These are phyloP conservation scores for Ophiostoma novo-ulmi DNA, from an alignment of 2,329 filamentous ascomycete species.

Conservation along the genomic window DNA sequence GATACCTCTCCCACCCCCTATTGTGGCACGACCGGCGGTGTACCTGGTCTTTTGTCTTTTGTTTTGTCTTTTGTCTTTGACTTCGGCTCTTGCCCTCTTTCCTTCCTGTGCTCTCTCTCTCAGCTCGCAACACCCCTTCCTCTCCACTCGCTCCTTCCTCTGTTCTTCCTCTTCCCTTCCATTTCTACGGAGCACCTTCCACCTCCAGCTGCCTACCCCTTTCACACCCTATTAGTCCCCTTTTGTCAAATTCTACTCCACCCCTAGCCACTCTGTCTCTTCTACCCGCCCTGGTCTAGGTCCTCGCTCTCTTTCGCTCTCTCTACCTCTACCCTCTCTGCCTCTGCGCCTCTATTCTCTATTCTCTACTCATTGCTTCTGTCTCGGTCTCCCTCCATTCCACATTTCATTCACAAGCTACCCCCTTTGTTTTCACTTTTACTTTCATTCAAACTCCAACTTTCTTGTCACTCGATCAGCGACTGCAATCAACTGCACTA, in stretches of 20 bases:
- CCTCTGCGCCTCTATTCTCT: slow-evolving; percentile 1
- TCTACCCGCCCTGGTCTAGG: slow-evolving; percentile 6
- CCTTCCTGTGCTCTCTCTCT: slow-evolving; percentile 2
- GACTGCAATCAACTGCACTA: neutral
- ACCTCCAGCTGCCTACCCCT: slow-evolving; percentile 4
- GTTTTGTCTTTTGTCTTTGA: too few species aligned
- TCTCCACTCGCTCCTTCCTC: slow-evolving; percentile 18
- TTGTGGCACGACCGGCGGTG: slow-evolving; percentile 24
- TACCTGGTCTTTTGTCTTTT: slow-evolving; percentile 9
- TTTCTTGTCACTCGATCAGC: neutral
- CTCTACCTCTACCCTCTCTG: neutral
- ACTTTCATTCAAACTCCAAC: neutral
- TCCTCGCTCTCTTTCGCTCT: slow-evolving; percentile 15
- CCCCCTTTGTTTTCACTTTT: neutral
- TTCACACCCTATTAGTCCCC: slow-evolving; percentile 16
- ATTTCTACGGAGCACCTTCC: neutral
- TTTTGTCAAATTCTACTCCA: slow-evolving; percentile 22
- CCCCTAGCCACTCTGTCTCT: slow-evolving; percentile 22
- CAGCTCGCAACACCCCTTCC: neutral
- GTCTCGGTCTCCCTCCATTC: slow-evolving; percentile 8
- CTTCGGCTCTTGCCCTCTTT: neutral
- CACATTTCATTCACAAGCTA: neutral
- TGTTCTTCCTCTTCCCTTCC: slow-evolving; percentile 8
- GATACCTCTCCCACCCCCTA: slow-evolving; percentile 20
- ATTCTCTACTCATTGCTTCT: neutral